Conservation (phyloP, 441 rosid species). For the Croton setiger region DNA sequence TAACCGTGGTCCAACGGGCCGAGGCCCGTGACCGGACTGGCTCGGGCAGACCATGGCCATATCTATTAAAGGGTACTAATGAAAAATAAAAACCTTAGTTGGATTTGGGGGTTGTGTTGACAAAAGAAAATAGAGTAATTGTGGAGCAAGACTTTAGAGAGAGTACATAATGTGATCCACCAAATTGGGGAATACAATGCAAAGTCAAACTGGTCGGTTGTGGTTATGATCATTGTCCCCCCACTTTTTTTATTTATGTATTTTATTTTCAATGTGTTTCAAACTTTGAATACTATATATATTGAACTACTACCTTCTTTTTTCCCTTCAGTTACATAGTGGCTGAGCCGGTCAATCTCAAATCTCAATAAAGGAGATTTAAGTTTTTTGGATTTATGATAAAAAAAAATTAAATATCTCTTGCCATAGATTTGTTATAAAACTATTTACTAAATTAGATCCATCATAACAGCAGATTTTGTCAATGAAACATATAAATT, state of each 20-base stretch:
- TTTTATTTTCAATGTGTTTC: neutral
- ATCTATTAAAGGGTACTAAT: too few relatives aligned
- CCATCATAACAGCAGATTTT: too few relatives aligned
- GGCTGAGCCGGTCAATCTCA: too few relatives aligned
- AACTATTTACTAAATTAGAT: too few relatives aligned
- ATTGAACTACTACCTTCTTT: neutral
- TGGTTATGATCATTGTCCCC: conserved; percentile 16
- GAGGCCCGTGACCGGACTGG: too few relatives aligned
- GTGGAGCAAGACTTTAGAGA: neutral
- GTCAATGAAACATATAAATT: too few relatives aligned
- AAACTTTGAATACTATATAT: neutral
- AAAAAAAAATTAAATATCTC: too few relatives aligned
- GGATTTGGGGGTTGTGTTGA: conserved; percentile 10
- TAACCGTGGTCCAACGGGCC: too few relatives aligned
- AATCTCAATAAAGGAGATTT: neutral
- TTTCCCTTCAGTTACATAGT: neutral
- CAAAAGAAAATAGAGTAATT: conserved; percentile 5
- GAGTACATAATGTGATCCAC: conserved; percentile 1
- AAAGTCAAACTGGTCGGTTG: conserved; percentile 27
- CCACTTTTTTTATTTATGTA: neutral
- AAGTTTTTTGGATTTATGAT: neutral
- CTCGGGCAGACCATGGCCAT: too few relatives aligned
- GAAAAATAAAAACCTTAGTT: neutral
- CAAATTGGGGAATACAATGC: neutral
- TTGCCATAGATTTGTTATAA: too few relatives aligned